Evolutionary conservation across 2,329 filamentous ascomycete genomes (phyloP).

Genomic region (Coniochaeta sp.): DNA sequence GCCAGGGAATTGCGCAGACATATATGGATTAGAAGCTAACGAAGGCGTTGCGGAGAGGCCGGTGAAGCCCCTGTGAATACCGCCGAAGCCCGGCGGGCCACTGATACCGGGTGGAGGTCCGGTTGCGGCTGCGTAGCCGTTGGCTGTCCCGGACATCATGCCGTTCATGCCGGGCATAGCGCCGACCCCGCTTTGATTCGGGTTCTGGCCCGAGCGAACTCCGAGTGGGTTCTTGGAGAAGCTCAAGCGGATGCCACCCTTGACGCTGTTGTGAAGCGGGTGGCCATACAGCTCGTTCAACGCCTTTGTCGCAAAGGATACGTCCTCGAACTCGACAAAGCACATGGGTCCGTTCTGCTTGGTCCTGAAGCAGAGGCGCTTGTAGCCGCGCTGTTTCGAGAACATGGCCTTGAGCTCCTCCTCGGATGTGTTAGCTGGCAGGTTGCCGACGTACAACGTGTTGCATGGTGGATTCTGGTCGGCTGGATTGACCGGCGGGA

Average conservation of each 20-base stretch:
- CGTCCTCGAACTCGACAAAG: slow-evolving; percentile 95
- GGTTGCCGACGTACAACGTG: slow-evolving; percentile 94
- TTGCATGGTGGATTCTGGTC: slow-evolving; percentile 98
- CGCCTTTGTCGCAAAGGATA: slow-evolving; percentile 85
- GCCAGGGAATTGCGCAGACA: slow-evolving; percentile 7
- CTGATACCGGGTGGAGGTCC: slow-evolving; percentile 77
- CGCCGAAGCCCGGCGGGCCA: slow-evolving; percentile 63
- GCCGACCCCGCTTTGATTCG: slow-evolving; percentile 29
- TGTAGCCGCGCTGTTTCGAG: slow-evolving; percentile 89
- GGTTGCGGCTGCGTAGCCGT: slow-evolving; percentile 59
- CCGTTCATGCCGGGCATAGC: slow-evolving; percentile 50
- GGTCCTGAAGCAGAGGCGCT: slow-evolving; percentile 86
- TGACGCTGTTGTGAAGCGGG: slow-evolving; percentile 81
- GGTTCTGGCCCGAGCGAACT: slow-evolving; percentile 70
- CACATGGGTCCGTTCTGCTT: slow-evolving; percentile 98
- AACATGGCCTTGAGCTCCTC: slow-evolving; percentile 94
- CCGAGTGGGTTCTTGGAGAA: slow-evolving; percentile 97
- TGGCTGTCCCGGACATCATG: slow-evolving; percentile 44
- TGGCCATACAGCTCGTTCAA: slow-evolving; percentile 85
- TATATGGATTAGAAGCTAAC: slow-evolving; percentile 10
- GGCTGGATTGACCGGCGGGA: slow-evolving; percentile 84
- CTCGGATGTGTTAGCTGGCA: slow-evolving; percentile 86
- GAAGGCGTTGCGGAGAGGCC: slow-evolving; percentile 8
- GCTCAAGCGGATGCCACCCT: slow-evolving; percentile 89
- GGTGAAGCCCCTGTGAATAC: slow-evolving; percentile 13